Base-by-base conservation (phyloP, 352 stramenopile species). In the Pythium periplocum region DNA sequence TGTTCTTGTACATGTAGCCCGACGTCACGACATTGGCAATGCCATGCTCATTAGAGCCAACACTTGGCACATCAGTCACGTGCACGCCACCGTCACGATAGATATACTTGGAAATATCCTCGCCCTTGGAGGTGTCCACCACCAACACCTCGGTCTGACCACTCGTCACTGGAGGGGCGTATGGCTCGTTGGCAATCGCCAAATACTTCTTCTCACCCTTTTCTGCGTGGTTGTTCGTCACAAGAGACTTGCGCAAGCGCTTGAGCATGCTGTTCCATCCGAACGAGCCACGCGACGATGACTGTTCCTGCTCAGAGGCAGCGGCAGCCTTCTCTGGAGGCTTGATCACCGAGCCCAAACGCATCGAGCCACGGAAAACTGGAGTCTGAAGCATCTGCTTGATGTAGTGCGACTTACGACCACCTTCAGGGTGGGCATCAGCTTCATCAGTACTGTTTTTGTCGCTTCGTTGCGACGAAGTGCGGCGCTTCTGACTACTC, bases 1-100 rank as follows among this genome's bases (percentile, higher is more conserved):
- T 89, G 73, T 76, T 94, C 59, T 91, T 90, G 68, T 91, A 94
- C 81, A 94, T 90, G 71, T 94, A 94, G 4, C 84, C 84, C n/a
- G 71, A 71, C 30, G 81, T 92, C 39, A 91, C 52, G 12, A 87
- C 76, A 48, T 91, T 90, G 58, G 74, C 69, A 4, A 57, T 26
- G 17, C 17, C 45, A 51, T 57, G 39, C 53, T 68, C 33, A 39
- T 38, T 48, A 50, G 36, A n/a, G n/a, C 61, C 39, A 33, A 69
- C 63, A 0, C 61, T 47, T 0, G 80, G 64, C 38, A 92, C 66
- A 53, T 88, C 75, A 1, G 68, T 64, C 4, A 92, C 81, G 6
- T 80, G 39, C 4, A 94, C 79, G 47, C 84, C 84, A 5, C 68
- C 73, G 56, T 94, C 79, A 30, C 81, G 78, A n/a, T 84, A 70